Evolutionary conservation across 495 filamentous ascomycete genomes (phyloP).

Genomic region (Penicillium silybi): DNA sequence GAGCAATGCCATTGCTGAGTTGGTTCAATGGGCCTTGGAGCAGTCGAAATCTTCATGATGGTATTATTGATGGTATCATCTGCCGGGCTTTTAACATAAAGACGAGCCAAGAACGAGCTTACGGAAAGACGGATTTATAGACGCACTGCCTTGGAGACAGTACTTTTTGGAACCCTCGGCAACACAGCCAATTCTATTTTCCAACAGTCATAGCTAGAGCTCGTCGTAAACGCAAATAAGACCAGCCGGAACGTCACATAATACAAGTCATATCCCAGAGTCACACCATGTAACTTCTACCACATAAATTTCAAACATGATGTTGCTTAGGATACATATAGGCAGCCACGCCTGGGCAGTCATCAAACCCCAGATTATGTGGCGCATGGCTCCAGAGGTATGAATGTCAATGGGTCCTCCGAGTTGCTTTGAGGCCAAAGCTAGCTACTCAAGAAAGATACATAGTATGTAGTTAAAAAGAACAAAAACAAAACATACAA

Average conservation of each 20-base stretch:
- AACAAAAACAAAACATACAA: too few species aligned
- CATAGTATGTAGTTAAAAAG: too few species aligned
- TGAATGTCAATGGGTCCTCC: background rate
- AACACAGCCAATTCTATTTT: background rate
- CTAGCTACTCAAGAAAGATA: too few species aligned
- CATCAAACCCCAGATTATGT: background rate
- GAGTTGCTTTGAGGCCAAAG: background rate
- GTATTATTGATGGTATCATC: background rate
- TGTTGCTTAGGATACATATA: background rate
- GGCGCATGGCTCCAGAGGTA: too few species aligned
- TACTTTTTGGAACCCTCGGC: background rate
- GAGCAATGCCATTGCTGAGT: constrained; percentile 31
- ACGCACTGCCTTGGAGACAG: background rate
- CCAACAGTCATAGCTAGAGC: too few species aligned
- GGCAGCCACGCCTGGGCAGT: too few species aligned
- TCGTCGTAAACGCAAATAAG: background rate
- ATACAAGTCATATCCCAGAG: background rate
- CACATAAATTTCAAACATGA: background rate
- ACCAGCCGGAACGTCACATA: background rate
- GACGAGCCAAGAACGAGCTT: too few species aligned
- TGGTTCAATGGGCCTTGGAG: constrained; percentile 37
- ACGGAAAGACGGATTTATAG: background rate
- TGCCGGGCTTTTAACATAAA: background rate
- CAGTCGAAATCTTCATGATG: background rate
- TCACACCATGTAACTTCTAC: background rate